Base-by-base conservation (phyloP, 1,284 basidiomycete genomes). In the Trichosporon coremiiforme region DNA sequence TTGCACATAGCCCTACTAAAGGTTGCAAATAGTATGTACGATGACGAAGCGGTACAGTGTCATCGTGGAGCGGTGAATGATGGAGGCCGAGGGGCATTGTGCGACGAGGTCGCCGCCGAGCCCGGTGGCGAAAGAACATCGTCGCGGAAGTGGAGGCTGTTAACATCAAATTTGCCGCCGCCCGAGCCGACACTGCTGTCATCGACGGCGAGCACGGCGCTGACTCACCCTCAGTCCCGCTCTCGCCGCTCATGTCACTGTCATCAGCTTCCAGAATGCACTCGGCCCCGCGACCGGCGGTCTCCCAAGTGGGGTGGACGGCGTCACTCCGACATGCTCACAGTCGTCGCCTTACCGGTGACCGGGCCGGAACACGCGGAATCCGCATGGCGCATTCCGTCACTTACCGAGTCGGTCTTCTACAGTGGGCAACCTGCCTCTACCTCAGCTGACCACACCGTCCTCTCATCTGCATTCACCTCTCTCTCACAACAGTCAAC, bases 101-200 rank as follows among this genome's bases (percentile, higher is more conserved):
- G 9, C 25, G 25, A 25, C 25, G 25, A 25, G 10, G 55, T 35
- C 8, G 17, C n/a, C 10, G 33, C 33, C 57, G 33, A 13, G 29
- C 4, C 57, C 5, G 55, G 13, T 62, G 57, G 57, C 57, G 25
- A n/a, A 62, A 33, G 22, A 45, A 60, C 47, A n/a, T 20, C 22
- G 45, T 20, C 45, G 38, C 38, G 38, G 38, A 36, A 65, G 64
- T 65, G 64, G 64, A 65, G 45, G 64, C 45, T 53, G 50, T 53
- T 53, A 8, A 53, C 22, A 20, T 10, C 50, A 53, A 53, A 53
- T 53, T 53, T 53, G 22, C 50, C n/a, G 20, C 50, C 22, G 50
- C 50, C 6, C 50, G 2, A 20, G 17, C 45, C 45, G 45, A 20
- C 45, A 53, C 50, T 10, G 10, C 7, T 20, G 20, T 17, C 20